Percentiles rank a stretch among this genome's conserved stretches.
Evolutionary conservation across 768 basidiomycete species (phyloP).

Genomic region (Collybia mongolica): DNA sequence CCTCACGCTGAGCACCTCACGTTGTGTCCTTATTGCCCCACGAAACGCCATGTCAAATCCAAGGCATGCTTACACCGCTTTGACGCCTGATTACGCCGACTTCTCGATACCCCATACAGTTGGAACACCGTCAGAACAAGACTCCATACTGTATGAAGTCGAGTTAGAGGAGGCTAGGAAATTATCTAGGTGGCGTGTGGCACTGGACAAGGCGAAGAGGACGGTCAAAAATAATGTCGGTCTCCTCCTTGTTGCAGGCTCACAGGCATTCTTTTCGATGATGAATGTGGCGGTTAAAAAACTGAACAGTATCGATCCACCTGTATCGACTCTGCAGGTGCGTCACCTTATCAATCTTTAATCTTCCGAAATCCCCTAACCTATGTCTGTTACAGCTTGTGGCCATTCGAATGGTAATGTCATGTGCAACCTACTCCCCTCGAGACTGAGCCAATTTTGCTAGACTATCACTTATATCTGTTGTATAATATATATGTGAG

Average conservation of each 20-base stretch:
- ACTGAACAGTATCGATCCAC: constrained; percentile 52
- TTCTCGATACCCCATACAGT: constrained; percentile 9
- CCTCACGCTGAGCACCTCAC: too few species aligned
- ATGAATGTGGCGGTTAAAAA: constrained; percentile 65
- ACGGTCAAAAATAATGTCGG: constrained; percentile 44
- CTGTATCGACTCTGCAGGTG: constrained; percentile 57
- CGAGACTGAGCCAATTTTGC: neutral
- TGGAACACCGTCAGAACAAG: constrained; percentile 5
- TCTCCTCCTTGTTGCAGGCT: constrained; percentile 50
- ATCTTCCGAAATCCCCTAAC: neutral
- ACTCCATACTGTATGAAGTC: constrained; percentile 2
- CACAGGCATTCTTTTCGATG: constrained; percentile 59
- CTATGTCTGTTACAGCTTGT: constrained; percentile 38
- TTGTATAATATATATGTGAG: constrained; percentile 55
- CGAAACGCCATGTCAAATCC: constrained; percentile 7
- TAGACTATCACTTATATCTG: constrained; percentile 23
- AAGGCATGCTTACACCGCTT: constrained; percentile 15
- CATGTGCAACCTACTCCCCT: neutral
- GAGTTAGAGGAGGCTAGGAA: neutral
- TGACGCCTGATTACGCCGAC: constrained; percentile 17
- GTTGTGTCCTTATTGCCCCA: neutral
- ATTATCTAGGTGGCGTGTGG: constrained; percentile 5
- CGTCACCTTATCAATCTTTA: constrained; percentile 44
- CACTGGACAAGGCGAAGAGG: neutral
- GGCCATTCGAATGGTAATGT: constrained; percentile 54